Evolutionary conservation across 2,329 filamentous ascomycete species (phyloP), one percentile per base, ranked within the genome.

Genomic region (Penicillium digitatum): DNA sequence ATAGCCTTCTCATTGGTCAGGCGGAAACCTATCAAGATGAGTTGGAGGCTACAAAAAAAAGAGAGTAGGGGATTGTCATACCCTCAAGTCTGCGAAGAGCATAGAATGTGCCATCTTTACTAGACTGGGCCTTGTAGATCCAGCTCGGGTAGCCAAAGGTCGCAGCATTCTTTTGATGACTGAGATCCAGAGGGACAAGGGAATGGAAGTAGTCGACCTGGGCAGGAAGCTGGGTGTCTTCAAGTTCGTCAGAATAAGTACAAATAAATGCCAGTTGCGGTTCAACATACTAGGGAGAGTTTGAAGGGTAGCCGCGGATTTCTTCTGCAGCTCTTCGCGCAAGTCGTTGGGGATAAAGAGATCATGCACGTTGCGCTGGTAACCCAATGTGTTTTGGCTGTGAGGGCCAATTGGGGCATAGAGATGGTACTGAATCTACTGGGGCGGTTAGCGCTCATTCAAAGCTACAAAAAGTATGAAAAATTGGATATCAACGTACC

Each of bases 81-180:
- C 85, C 88, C 80, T 96, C 91, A 22, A 99, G 82, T 58, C 94
- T 83, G 59, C 94, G 84, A 44, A 99, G 78, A 54, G 87, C 90
- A 73, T 95, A 97, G n/a, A 87, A 85, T 61, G 89, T 87, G 11
- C 92, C 94, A 65, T 93, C 93, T 69, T 94, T 94, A 72, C 83
- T 87, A 7, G 90, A 95, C 24, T 87, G 86, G 9, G 92, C 93
- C 76, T 97, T 97, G 78, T 96, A 99, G 0, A 96, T 84, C 90
- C 92, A 97, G 65, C 88, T 96, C 6, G 87, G 85, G 67, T 90
- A 95, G 27, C 91, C 90, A 73, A 96, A 96, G 16, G 88, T 84
- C 12, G 84, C 82, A 4, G 86, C 83, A 62, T 87, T 90, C 71
- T 90, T 92, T 62, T 91, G 84, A 57, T 90, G 85, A 47, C 82